phyloP scores from a whole-genome alignment of 495 filamentous ascomycete species.

The Lasiosphaeria miniovina region DNA sequence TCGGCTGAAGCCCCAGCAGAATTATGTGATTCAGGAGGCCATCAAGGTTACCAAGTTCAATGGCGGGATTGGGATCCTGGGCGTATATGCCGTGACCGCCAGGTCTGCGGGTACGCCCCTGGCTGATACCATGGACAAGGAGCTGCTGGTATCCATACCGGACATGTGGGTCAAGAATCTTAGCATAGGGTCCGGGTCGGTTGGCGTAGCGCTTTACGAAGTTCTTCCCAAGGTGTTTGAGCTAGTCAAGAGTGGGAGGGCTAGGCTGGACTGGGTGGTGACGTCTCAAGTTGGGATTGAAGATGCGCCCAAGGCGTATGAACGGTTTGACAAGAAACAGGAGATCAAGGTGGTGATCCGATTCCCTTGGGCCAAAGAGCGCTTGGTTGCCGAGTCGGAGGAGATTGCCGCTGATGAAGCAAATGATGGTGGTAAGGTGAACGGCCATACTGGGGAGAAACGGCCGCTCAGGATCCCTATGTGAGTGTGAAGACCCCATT shows the following conservation, averaged over 20 bases:
- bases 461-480: too few relatives aligned
- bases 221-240: slow-evolving; percentile 4
- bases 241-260: slow-evolving; percentile 24
- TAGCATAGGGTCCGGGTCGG: slow-evolving; percentile 15
- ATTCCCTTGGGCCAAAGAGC: slow-evolving; percentile 4
- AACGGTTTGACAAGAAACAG: slow-evolving; percentile 15
- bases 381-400: background rate
- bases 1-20: slow-evolving; percentile 45
- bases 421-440: too few relatives aligned
- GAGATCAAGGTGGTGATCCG: slow-evolving; percentile 20
- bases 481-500: too few relatives aligned
- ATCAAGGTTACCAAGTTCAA: slow-evolving; percentile 40
- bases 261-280: slow-evolving; percentile 23
- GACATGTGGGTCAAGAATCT: slow-evolving; percentile 15
- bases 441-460: too few relatives aligned
- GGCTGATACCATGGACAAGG: slow-evolving; percentile 11
- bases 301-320: slow-evolving; percentile 20
- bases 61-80: slow-evolving; percentile 45
- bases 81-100: slow-evolving; percentile 16
- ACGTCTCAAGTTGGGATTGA: slow-evolving; percentile 18
- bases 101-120: slow-evolving; percentile 6
- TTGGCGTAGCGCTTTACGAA: slow-evolving; percentile 4
- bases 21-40: slow-evolving; percentile 8
- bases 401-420: too few relatives aligned
- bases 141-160: slow-evolving; percentile 3